Percentiles rank a stretch among this genome's conserved stretches.
Conservation (phyloP, 306 rosid genomes). For the Dryas alaskensis region DNA sequence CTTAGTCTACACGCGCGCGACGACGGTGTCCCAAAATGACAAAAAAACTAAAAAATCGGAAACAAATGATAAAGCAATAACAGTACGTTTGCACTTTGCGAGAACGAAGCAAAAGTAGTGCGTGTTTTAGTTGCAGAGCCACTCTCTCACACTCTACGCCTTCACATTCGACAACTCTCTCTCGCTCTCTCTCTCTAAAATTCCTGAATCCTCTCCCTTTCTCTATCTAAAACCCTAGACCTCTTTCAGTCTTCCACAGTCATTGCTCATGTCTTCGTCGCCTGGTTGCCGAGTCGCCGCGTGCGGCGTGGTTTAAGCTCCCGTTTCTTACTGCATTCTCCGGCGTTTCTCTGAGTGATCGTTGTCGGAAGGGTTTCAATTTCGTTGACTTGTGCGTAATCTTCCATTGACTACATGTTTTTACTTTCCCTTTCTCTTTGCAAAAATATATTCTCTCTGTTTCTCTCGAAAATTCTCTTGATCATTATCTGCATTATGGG, state of each 20-base stretch:
- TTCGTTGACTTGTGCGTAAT: background rate
- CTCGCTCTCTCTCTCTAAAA: background rate
- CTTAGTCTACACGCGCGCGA: background rate
- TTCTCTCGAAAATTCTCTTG: too few relatives aligned
- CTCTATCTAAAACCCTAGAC: constrained; percentile 13
- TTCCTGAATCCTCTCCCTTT: background rate
- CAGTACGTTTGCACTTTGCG: background rate
- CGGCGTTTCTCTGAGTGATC: background rate
- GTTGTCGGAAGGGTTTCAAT: background rate
- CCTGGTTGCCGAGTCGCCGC: too few relatives aligned
- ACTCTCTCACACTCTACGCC: background rate
- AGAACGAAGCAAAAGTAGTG: background rate
- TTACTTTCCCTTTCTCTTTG: too few relatives aligned
- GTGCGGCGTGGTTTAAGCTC: background rate
- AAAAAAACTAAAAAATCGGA: background rate
- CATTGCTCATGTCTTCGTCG: background rate
- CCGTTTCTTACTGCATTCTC: background rate
- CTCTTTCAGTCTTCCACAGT: background rate
- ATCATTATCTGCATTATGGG: too few relatives aligned
- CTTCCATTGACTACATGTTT: too few relatives aligned
- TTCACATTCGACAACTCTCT: background rate
- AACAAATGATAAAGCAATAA: too few relatives aligned
- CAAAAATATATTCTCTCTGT: too few relatives aligned
- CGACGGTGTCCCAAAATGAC: background rate
- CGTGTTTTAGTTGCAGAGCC: background rate